Conservation (phyloP, 2,329 filamentous ascomycete species). For the Pseudovirgaria hyperparasitica region DNA sequence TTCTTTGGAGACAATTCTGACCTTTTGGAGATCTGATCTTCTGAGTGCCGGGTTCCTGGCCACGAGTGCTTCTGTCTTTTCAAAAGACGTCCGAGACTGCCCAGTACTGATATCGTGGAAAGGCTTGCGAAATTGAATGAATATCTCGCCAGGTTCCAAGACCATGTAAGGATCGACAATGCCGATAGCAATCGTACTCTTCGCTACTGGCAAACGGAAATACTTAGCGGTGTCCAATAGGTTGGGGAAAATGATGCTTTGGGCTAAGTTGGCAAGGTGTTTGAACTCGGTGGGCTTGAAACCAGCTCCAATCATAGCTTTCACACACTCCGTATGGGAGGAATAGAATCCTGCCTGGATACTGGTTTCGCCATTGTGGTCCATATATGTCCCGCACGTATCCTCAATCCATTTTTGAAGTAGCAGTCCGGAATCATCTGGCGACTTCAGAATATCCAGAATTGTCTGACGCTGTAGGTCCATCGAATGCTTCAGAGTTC, state of each 20-base stretch:
- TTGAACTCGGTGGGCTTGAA: conserved; percentile 40
- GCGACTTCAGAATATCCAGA: conserved; percentile 38
- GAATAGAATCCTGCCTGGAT: not conserved
- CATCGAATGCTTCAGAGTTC: conserved; percentile 39
- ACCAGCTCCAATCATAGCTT: conserved; percentile 32
- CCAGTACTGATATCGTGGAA: conserved; percentile 43
- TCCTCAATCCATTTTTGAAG: not conserved
- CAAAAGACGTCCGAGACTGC: conserved; percentile 40
- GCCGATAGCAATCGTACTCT: conserved; percentile 53
- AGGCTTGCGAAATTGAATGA: conserved; percentile 51
- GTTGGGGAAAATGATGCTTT: conserved; percentile 35
- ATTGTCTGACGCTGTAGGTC: conserved; percentile 40
- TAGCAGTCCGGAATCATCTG: not conserved
- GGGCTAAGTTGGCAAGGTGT: conserved; percentile 38
- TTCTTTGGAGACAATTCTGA: conserved; percentile 36
- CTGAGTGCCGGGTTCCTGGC: conserved; percentile 58
- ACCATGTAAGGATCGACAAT: conserved; percentile 52
- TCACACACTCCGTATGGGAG: too few relatives aligned
- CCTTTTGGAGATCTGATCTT: conserved; percentile 58
- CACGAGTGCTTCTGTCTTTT: conserved; percentile 50
- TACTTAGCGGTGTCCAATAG: conserved; percentile 42
- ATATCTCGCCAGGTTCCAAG: conserved; percentile 52
- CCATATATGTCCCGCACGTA: too few relatives aligned
- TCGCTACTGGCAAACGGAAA: conserved; percentile 47
- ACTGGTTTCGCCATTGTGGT: not conserved